Evolutionary conservation across 2,329 filamentous ascomycete genomes (phyloP).

Genomic region (Xylaria sp.): DNA sequence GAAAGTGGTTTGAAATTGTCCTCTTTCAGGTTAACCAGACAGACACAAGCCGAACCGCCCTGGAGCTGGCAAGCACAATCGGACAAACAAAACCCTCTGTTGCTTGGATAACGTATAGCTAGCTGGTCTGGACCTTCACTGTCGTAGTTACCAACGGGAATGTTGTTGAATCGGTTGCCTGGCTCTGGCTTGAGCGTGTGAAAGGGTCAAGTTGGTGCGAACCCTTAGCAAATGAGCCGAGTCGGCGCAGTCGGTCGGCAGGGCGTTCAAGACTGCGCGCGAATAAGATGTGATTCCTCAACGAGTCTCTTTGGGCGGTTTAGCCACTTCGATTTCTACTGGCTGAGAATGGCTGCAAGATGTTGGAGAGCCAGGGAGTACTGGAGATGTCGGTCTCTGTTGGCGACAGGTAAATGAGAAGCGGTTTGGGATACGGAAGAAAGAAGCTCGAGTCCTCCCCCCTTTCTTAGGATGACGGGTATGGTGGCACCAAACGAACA

Average conservation of each 20-base stretch:
- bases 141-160: neutral
- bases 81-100: constrained; percentile 1
- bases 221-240: constrained; percentile 14
- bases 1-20: constrained; percentile 3
- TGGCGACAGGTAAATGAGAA: neutral
- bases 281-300: constrained; percentile 25
- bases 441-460: neutral
- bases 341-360: constrained; percentile 18
- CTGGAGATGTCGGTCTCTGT: neutral
- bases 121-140: neutral
- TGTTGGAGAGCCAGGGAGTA: neutral
- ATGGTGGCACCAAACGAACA: constrained; percentile 1
- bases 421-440: neutral
- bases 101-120: neutral
- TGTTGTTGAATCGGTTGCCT: neutral
- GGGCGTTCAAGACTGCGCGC: constrained; percentile 16
- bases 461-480: constrained; percentile 1
- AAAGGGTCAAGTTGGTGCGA: constrained; percentile 10
- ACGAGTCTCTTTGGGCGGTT: constrained; percentile 5
- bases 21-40: constrained; percentile 2
- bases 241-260: constrained; percentile 10
- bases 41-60: neutral
- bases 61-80: neutral
- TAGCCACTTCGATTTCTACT: constrained; percentile 28
- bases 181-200: constrained; percentile 3